Conservation (phyloP, 2,329 filamentous ascomycete species). For the Xylaria multiplex region DNA sequence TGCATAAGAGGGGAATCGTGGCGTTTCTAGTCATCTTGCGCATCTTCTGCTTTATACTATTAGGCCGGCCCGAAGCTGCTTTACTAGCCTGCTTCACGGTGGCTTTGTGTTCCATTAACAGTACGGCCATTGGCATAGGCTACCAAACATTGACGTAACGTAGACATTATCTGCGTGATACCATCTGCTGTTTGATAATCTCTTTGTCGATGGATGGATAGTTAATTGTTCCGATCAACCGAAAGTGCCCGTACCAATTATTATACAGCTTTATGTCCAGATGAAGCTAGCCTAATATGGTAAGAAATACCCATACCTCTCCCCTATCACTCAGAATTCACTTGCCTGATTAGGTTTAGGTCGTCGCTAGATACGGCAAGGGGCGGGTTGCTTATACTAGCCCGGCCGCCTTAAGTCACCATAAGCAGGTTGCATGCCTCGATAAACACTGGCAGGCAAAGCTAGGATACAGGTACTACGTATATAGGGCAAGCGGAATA, state of each 20-base stretch:
- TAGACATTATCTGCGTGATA: neutral
- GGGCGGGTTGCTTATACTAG: neutral
- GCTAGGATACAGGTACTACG: too few species aligned
- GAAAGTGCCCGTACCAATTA: conserved; percentile 10
- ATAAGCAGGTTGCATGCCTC: conserved; percentile 29
- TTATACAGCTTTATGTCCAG: neutral
- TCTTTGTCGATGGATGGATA: conserved; percentile 24
- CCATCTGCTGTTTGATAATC: neutral
- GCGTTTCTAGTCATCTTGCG: neutral
- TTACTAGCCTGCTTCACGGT: too few species aligned
- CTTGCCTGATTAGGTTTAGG: neutral
- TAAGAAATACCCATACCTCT: neutral
- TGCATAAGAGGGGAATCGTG: neutral
- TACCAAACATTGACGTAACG: neutral
- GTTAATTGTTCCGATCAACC: conserved; percentile 27
- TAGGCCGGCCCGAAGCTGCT: too few species aligned
- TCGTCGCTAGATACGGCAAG: neutral
- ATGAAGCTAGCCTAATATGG: neutral
- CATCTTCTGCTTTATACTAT: conserved; percentile 1
- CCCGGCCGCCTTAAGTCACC: neutral
- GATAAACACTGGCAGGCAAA: neutral
- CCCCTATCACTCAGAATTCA: neutral
- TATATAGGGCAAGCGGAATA: neutral
- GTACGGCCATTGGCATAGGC: neutral
- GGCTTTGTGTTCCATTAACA: neutral